phyloP scores from a whole-genome alignment of 129 eudicot genomes.

The sunflower (Helianthus annuus) region HanXRQr2.0-SUNRISE NC_035440.2:92669643-92670142 shows the following conservation, averaged over 20 bases:
- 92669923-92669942: background rate
- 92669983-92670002: constrained; percentile 1
- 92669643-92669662: too few species aligned
- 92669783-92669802: constrained; percentile 88
- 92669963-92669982: constrained; percentile 8
- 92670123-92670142: background rate
- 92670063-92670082: constrained; percentile 78
- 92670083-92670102: background rate
- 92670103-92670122: background rate
- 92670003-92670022: constrained; percentile 88
- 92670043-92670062: constrained; percentile 91
- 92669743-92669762: background rate
- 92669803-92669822: constrained; percentile 68
- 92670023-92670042: constrained; percentile 65
- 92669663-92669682: too few species aligned
- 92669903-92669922: background rate
- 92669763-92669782: constrained; percentile 74
- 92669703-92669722: background rate
- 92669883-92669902: constrained; percentile 55
- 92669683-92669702: too few species aligned
- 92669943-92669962: background rate
- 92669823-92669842: constrained; percentile 74
- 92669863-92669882: constrained; percentile 68
- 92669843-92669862: constrained; percentile 70
- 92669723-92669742: background rate